phyloP scores from a whole-genome alignment of 208 protist genomes.

The Herpetomonas muscarum region DNA sequence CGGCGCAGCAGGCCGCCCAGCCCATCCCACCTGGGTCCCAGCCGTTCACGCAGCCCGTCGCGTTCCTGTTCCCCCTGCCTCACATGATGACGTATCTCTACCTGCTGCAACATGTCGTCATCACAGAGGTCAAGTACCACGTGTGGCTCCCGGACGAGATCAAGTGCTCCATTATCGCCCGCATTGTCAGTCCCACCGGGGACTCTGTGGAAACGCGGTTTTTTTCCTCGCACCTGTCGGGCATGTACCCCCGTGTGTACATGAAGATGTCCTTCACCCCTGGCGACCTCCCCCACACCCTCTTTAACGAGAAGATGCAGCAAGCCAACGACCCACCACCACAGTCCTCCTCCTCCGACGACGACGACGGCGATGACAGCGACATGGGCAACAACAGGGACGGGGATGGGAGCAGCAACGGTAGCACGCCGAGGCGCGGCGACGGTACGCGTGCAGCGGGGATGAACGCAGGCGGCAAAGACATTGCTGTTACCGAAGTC shows the following conservation, averaged over 20 bases:
- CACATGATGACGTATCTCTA: constrained; percentile 53
- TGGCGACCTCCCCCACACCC: constrained; percentile 36
- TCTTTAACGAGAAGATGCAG: constrained; percentile 33
- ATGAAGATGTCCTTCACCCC: constrained; percentile 54
- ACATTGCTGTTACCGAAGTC: no score
- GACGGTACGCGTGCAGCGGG: background rate
- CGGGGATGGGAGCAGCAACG: background rate
- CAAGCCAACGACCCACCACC: background rate
- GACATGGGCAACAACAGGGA: background rate
- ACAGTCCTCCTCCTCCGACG: background rate
- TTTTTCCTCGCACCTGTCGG: constrained; percentile 40
- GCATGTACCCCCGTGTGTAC: constrained; percentile 52
- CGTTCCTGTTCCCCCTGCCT: constrained; percentile 26
- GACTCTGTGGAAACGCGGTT: constrained; percentile 61
- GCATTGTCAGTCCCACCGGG: constrained; percentile 54
- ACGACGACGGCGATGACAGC: background rate
- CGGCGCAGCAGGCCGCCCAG: no score
- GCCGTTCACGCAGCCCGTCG: constrained; percentile 7
- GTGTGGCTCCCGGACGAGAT: constrained; percentile 40
- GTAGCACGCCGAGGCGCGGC: background rate
- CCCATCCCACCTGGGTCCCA: no score
- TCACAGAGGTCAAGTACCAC: constrained; percentile 45
- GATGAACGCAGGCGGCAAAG: no score
- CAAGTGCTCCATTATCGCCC: constrained; percentile 54
- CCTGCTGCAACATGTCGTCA: constrained; percentile 56